Conservation (phyloP, 1,284 basidiomycete species). For the Papiliotrema laurentii region DNA sequence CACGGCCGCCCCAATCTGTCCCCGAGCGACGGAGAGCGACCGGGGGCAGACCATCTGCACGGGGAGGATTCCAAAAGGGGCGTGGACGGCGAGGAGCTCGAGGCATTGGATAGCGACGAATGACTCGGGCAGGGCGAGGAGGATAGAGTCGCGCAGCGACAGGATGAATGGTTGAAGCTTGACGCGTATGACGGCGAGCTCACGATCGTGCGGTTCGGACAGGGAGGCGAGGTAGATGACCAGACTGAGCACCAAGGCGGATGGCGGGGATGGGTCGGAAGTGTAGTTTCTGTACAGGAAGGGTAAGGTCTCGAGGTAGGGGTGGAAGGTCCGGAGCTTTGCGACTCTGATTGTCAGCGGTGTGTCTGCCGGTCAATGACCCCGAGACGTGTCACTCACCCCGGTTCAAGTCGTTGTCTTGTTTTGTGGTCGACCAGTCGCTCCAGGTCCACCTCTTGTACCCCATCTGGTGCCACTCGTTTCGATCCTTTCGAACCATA, state of each 20-base stretch:
- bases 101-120: slow-evolving; percentile 35
- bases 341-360: slow-evolving; percentile 17
- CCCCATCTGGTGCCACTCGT: slow-evolving; percentile 10
- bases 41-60: slow-evolving; percentile 26
- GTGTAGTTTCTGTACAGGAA: slow-evolving; percentile 18
- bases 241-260: slow-evolving; percentile 23
- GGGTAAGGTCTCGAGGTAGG: slow-evolving; percentile 33
- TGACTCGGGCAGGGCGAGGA: slow-evolving; percentile 25
- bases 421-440: slow-evolving; percentile 19
- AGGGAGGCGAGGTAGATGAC: slow-evolving; percentile 30
- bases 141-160: slow-evolving; percentile 20
- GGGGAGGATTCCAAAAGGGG: slow-evolving; percentile 36
- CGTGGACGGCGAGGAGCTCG: slow-evolving; percentile 31
- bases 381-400: slow-evolving; percentile 11
- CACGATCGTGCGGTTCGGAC: slow-evolving; percentile 14
- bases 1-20: slow-evolving; percentile 12
- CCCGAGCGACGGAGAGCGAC: slow-evolving; percentile 27
- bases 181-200: slow-evolving; percentile 13
- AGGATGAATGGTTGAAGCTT: slow-evolving; percentile 20
- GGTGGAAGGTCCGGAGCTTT: slow-evolving; percentile 34
- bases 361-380: not conserved
- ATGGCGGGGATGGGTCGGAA: slow-evolving; percentile 5
- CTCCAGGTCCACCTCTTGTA: slow-evolving; percentile 28
- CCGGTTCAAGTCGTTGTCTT: slow-evolving; percentile 20
- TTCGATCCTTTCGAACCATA: slow-evolving; percentile 20